These are phyloP conservation scores for Apiotrichum akiyoshidainum DNA, from an alignment of 1,284 basidiomycete genomes.

Conservation along the genomic window DNA sequence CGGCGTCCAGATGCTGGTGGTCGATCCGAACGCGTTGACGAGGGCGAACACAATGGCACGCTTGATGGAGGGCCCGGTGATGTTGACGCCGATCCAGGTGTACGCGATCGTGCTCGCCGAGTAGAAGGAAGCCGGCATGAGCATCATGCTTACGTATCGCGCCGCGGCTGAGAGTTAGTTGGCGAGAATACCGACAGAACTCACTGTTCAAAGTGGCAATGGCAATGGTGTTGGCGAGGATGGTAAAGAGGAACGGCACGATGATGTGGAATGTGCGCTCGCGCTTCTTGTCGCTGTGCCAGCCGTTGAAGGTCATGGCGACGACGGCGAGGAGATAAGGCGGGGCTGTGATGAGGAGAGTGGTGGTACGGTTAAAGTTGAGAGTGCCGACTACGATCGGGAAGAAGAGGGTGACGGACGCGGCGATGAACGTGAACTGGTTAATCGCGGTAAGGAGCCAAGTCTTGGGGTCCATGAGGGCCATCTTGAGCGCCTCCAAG, in stretches of 20 bases:
- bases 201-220: slow-evolving; percentile 47
- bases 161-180: slow-evolving; percentile 25
- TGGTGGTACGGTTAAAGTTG: slow-evolving; percentile 42
- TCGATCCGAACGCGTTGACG: slow-evolving; percentile 48
- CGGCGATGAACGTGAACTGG: slow-evolving; percentile 32
- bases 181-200: too few species aligned
- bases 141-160: slow-evolving; percentile 44
- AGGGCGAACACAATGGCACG: slow-evolving; percentile 48
- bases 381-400: slow-evolving; percentile 39
- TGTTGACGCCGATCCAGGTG: slow-evolving; percentile 45
- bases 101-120: slow-evolving; percentile 45
- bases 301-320: slow-evolving; percentile 41
- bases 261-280: slow-evolving; percentile 30
- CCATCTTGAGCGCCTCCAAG: slow-evolving; percentile 31
- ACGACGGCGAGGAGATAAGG: slow-evolving; percentile 44
- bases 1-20: slow-evolving; percentile 49
- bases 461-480: slow-evolving; percentile 40
- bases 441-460: slow-evolving; percentile 32
- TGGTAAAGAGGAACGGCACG: slow-evolving; percentile 52
- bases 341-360: slow-evolving; percentile 42
- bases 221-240: slow-evolving; percentile 69
- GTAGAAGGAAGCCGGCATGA: slow-evolving; percentile 42
- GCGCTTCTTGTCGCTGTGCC: slow-evolving; percentile 43
- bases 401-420: slow-evolving; percentile 44
- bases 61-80: slow-evolving; percentile 48